Base-by-base conservation (phyloP, 371 early-diverging fungal species). In the Rhizomucor pusillus region DNA sequence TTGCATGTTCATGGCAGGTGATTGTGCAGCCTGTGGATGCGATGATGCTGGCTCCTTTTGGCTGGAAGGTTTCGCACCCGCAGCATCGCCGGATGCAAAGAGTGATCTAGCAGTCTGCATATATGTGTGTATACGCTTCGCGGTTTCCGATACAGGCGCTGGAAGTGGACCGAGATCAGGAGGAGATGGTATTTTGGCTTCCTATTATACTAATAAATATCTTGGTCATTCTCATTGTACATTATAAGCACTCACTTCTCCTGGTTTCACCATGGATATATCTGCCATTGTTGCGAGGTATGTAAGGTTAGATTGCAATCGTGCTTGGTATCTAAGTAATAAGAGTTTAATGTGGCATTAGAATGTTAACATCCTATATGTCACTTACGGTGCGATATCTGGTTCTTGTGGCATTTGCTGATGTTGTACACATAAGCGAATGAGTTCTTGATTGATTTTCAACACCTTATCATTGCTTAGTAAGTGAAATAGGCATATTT, bases 281-380 rank as follows among this genome's bases (percentile, higher is more conserved):
- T 81, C 81, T 39, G 81, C 81, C 64, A 81, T 77, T 14, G 75
- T 71, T 9, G 81, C 78, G 14, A 81, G 58, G 54, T 78, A 81
- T 18, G 75, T 71, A 20, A 81, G 60, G 49, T 81, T 81, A 1
- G 72, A 71, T 56, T 78, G 81, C 23, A 81, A 61, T 44, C 75
- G 67, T 23, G 67, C 48, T 63, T 78, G 77, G 57, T 81, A 81
- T 55, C 78, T 81, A 39, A 35, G 13, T 29, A n/a, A 23, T 33
- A 11, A n/a, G n/a, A n/a, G n/a, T n/a, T n/a, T n/a, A n/a, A n/a
- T n/a, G n/a, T n/a, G n/a, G n/a, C n/a, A n/a, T n/a, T n/a, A n/a
- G 37, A 37, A 37, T 37, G 14, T 11, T 19, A 41, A 29, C 3
- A 29, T 29, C 3, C 29, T 7, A 29, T 7, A 29, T 29, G 51